These are phyloP conservation scores for Populus nigra DNA, from an alignment of 345 rosid species.

Conservation along the genomic window DNA sequence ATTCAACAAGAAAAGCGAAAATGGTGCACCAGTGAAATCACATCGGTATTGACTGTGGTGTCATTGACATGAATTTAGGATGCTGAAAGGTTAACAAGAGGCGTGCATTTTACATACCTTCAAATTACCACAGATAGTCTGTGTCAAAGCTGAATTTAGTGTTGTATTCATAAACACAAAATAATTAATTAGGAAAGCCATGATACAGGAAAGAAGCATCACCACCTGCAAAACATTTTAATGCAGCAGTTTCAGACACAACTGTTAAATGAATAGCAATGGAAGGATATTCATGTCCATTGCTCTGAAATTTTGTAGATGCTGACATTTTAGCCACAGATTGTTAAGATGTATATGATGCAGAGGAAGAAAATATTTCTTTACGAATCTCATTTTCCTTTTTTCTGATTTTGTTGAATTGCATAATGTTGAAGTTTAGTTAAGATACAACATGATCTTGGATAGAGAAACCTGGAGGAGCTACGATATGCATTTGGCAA, in stretches of 20 bases:
- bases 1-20: background rate
- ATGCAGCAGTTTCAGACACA: background rate
- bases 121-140: slow-evolving; percentile 29
- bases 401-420: background rate
- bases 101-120: slow-evolving; percentile 12
- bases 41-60: background rate
- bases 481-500: background rate
- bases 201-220: slow-evolving; percentile 25
- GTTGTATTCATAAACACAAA: slow-evolving; percentile 29
- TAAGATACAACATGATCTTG: background rate
- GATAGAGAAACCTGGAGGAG: background rate
- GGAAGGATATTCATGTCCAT: background rate
- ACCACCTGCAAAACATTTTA: slow-evolving; percentile 18
- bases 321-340: background rate
- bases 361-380: background rate
- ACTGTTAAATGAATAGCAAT: background rate
- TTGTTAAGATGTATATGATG: background rate
- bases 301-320: background rate
- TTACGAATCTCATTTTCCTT: background rate
- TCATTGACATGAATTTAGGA: background rate
- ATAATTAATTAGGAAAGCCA: slow-evolving; percentile 30
- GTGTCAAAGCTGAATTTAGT: slow-evolving; percentile 28
- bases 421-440: background rate
- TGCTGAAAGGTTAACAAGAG: background rate
- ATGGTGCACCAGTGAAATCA: background rate